Evolutionary conservation across 164 flowering plant species (phyloP), one percentile per base, ranked within the genome.

Genomic region (Dillenia suffruticosa): DNA sequence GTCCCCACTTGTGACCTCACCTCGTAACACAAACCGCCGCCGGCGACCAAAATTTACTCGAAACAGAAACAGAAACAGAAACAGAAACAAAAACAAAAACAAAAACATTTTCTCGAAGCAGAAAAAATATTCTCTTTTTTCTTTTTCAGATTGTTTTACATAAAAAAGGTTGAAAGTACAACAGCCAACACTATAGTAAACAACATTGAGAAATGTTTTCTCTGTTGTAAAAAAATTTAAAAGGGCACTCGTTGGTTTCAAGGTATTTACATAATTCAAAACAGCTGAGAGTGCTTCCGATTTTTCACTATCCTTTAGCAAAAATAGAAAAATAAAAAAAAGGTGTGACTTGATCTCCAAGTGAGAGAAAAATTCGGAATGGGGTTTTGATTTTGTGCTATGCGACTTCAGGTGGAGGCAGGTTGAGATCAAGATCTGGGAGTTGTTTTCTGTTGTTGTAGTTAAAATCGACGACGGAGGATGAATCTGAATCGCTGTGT

Each of bases 401-500:
- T 2, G 71, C 81, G 3, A 59, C 70, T 51, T 79, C 86, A 5
- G 76, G 56, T 0, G 79, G 70, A 3, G 84, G 71, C 10, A 55
- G 54, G 69, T 82, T 82, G 17, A 82, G 81, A 62, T 82, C 85
- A 8, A 82, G 62, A 65, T 68, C 64, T 9, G 57, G 62, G 14
- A 57, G 60, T 58, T 64, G 60, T 58, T 63, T 48, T 47, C 46
- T 46, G 14, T 19, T 12, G 1, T 14, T 55, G 3, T 49, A 51
- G 17, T 74, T 67, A 54, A 14, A 63, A 65, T 75, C 76, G 0
- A 71, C 78, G 17, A 79, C 77, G 13, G 79, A 72, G 5, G 81
- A 73, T 2, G 79, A 75, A 44, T 75, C 81, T 1, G 79, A 72
- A 57, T 77, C 84, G 59, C 81, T 75, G 53, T 69, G 74, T 1